Base-by-base conservation (phyloP, 306 rosid species). In the Calophaca sinica region DNA sequence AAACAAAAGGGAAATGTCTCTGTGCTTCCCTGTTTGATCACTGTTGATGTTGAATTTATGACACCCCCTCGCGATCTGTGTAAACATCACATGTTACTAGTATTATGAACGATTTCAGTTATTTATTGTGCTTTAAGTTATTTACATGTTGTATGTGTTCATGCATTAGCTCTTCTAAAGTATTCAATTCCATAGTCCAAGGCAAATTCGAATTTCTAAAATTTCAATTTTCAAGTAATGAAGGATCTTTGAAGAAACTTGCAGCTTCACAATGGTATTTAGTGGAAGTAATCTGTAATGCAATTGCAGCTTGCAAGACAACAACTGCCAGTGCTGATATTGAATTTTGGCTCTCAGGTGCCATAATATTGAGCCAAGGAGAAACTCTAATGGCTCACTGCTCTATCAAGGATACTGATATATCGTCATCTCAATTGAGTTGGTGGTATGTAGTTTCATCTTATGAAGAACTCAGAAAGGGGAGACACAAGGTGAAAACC, bases 381-480 rank as follows among this genome's bases (percentile, higher is more conserved):
- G 89, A 88, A 80, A 62, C 65, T 63, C 68, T 36, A 38, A 82
- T 81, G 81, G 88, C 79, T 80, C 83, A 71, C 12, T 60, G 62
- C 82, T 86, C 88, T 46, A 87, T 77, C 5, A 82, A 80, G 64
- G 96, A 87, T 74, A 73, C 86, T 2, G 89, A 80, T 67, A 73
- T 86, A 20, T 87, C 88, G 65, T 88, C 81, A 74, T 74, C 88
- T 32, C 93, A 92, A 78, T 31, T 92, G 75, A 83, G 72, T 32
- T 90, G 87, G 83, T 81, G 74, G 85, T 88, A 86, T 55, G 85
- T 67, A 20, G 90, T 79, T 68, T 83, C 77, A 72, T 86, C 86
- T 60, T 90, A 90, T 29, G 88, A 86, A 71, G 91, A 86, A 62
- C 85, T 94, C 73, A 88, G 83, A 84, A 84, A 62, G 79, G 96